Evolutionary conservation across 306 rosid genomes (phyloP), one percentile per base, ranked within the genome.

Genomic region (Trifolium subterraneum): DNA sequence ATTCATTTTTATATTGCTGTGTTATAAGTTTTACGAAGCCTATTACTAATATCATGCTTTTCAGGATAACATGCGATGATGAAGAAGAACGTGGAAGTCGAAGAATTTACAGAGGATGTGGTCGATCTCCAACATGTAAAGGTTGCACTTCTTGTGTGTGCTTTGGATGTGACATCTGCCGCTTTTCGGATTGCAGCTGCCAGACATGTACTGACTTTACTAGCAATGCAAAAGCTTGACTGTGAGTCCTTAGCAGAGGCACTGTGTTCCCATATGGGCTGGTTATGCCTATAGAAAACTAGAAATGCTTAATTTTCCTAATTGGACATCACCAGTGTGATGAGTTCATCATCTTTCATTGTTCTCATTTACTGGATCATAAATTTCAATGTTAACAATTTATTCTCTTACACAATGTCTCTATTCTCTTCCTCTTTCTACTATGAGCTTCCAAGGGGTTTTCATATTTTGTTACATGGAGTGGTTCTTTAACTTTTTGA

Each of bases 131-230:
- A 14, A 88, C 96, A 10, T 93, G 98, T 88, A 87, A 87, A 79
- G 98, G 98, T 48, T 93, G 98, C 86, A 91, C 97, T 62, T 89
- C 97, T 29, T 93, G 98, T 64, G 98, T 93, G 67, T 93, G 98
- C 84, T 93, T 93, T 72, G 96, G 97, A 1, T 93, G 97, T 64
- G 92, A 89, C 51, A 84, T 83, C 56, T 93, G 98, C 77, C 96
- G 97, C 11, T 91, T 91, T 85, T 91, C 96, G 10, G 97, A 93
- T 80, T 93, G 97, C 89, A 84, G 87, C 84, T 93, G 97, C 91
- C 98, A 91, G 90, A 93, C 96, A 48, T 93, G 98, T 81, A 85
- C 90, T 27, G 97, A 91, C 89, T 93, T 93, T 76, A 91, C 97
- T 15, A 89, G 76, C 78, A 93, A 91, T 73, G 96, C 89, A 16